These are phyloP conservation scores for Sphagnum fallax DNA, from an alignment of 228 moss, liverwort and hornwort species.

Conservation along the genomic window DNA sequence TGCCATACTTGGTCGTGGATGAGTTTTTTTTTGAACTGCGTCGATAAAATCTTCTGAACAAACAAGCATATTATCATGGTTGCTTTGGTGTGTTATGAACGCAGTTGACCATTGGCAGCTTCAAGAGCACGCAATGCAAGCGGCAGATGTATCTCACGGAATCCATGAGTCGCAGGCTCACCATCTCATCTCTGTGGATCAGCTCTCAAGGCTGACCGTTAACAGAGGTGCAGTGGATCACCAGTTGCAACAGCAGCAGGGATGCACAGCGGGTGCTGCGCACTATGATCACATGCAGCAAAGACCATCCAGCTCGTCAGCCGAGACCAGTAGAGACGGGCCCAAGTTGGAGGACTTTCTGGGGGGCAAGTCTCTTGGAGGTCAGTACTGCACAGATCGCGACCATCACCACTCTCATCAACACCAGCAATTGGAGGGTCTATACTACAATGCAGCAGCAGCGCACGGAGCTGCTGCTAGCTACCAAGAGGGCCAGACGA, in stretches of 20 bases:
- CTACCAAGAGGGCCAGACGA: slow-evolving; percentile 24
- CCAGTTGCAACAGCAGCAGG: slow-evolving; percentile 18
- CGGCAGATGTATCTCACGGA: slow-evolving; percentile 74
- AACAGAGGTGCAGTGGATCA: slow-evolving; percentile 56
- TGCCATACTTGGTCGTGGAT: neutral
- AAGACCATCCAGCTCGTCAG: slow-evolving; percentile 22
- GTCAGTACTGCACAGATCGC: slow-evolving; percentile 72
- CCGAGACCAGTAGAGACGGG: slow-evolving; percentile 68
- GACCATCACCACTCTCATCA: slow-evolving; percentile 53
- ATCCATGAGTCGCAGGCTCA: slow-evolving; percentile 34
- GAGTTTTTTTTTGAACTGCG: neutral
- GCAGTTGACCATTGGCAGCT: slow-evolving; percentile 39
- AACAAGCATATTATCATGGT: neutral
- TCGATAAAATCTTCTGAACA: neutral
- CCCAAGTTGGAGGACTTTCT: slow-evolving; percentile 98
- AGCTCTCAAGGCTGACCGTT: slow-evolving; percentile 78
- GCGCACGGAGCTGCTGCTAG: slow-evolving; percentile 15
- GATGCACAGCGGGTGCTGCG: slow-evolving; percentile 28
- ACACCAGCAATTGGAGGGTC: slow-evolving; percentile 35
- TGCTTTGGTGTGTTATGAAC: neutral
- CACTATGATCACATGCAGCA: slow-evolving; percentile 58
- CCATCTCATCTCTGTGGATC: slow-evolving; percentile 72
- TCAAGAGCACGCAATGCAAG: slow-evolving; percentile 79
- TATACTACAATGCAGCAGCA: slow-evolving; percentile 27
- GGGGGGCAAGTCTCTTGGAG: slow-evolving; percentile 90